Evolutionary conservation across 2,329 filamentous ascomycete genomes (phyloP).

Genomic region (Teratosphaeriaceae sp.): DNA sequence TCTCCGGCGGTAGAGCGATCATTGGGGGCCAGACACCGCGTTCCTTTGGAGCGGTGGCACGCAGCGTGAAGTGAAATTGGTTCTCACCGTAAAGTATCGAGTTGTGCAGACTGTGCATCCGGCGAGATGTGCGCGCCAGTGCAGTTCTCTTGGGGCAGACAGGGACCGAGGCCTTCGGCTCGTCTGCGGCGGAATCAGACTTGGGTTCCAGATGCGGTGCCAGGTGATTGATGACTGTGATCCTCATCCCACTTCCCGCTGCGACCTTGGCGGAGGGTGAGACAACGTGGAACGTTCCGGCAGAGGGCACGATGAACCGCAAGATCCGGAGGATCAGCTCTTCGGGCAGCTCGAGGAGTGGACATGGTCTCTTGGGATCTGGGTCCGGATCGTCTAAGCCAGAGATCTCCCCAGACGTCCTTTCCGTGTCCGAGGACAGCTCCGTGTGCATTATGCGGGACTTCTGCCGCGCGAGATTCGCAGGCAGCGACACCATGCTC

Average conservation of each 20-base stretch:
- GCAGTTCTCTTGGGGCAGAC: neutral
- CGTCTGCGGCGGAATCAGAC: neutral
- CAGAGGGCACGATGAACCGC: neutral
- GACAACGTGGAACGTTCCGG: neutral
- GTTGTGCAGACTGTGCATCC: neutral
- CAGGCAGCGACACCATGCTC: too few species aligned
- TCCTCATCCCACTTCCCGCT: neutral
- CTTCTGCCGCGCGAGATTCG: too few species aligned
- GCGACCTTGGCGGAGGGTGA: too few species aligned
- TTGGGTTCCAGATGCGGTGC: neutral
- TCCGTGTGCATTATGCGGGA: neutral
- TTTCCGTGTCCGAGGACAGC: neutral
- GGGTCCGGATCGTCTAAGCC: too few species aligned
- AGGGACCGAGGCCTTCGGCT: neutral
- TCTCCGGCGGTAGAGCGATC: neutral
- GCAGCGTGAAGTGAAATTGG: neutral
- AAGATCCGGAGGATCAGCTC: neutral
- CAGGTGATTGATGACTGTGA: neutral
- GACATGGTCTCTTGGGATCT: neutral
- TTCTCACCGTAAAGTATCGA: neutral
- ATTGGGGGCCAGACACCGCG: neutral
- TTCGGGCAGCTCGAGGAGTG: neutral
- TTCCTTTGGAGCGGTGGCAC: neutral
- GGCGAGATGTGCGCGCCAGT: neutral
- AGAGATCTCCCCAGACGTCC: neutral